A percentile compares a stretch with the other conserved stretches of the same genome.
Evolutionary conservation across 2,329 filamentous ascomycete species (phyloP).

Genomic region (Penicillium sclerotiorum): DNA sequence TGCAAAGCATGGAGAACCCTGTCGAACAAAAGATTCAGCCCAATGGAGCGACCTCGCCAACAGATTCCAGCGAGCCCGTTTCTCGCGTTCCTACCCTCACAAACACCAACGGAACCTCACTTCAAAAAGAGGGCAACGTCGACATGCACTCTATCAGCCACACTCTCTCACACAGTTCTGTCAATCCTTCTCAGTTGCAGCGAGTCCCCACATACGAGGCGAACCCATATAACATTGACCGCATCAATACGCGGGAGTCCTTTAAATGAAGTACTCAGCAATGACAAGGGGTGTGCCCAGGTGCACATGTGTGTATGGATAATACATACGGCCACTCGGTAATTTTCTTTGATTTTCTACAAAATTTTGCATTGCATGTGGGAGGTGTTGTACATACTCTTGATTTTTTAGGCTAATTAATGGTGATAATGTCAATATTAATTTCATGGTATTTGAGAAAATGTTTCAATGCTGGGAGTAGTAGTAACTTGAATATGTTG

Average conservation of each 20-base stretch:
- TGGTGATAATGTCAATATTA: slow-evolving; percentile 1
- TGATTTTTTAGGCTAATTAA: not conserved
- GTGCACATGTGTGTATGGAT: too few relatives aligned
- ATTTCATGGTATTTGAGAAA: not conserved
- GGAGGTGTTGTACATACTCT: slow-evolving; percentile 4
- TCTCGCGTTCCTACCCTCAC: not conserved
- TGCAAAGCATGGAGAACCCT: slow-evolving; percentile 3
- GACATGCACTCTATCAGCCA: slow-evolving; percentile 17
- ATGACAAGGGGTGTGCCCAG: not conserved
- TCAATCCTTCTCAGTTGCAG: slow-evolving; percentile 9
- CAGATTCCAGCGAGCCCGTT: not conserved
- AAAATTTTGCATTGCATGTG: slow-evolving; percentile 12
- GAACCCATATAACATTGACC: slow-evolving; percentile 23
- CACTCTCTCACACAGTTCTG: slow-evolving; percentile 12
- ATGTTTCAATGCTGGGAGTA: too few relatives aligned
- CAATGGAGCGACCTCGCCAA: not conserved
- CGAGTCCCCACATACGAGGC: slow-evolving; percentile 23
- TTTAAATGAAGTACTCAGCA: slow-evolving; percentile 18
- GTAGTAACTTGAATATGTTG: not conserved
- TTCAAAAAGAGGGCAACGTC: slow-evolving; percentile 15
- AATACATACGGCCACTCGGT: too few relatives aligned
- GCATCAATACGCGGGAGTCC: slow-evolving; percentile 22
- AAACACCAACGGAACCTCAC: not conserved
- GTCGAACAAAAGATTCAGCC: not conserved
- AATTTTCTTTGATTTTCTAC: not conserved